Evolutionary conservation across 805 yeast genomes (phyloP).

Genomic region (Candida pseudoglaebosa): DNA sequence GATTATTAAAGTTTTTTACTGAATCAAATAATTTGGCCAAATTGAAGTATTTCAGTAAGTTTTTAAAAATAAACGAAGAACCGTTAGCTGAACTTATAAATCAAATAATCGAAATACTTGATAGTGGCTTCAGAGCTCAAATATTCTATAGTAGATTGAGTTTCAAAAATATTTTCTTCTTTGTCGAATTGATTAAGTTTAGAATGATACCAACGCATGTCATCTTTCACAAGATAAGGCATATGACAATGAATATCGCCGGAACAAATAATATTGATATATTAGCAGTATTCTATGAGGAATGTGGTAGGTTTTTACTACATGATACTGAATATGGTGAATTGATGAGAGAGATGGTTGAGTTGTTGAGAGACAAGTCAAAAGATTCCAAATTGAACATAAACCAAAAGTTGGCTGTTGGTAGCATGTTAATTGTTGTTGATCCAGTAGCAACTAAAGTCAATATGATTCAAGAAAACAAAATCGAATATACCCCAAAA

Average conservation of each 20-base stretch:
- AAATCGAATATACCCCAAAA: conserved; percentile 24
- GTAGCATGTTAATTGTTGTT: conserved; percentile 49
- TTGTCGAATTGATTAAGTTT: conserved; percentile 75
- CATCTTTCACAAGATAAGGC: conserved; percentile 68
- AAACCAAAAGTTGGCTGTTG: conserved; percentile 56
- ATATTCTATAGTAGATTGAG: conserved; percentile 49
- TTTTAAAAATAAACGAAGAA: conserved; percentile 56
- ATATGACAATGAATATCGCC: conserved; percentile 48
- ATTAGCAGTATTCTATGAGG: conserved; percentile 65
- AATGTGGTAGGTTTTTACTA: conserved; percentile 64
- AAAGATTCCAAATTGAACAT: conserved; percentile 47
- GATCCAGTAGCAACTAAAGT: conserved; percentile 51
- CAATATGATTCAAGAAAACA: conserved; percentile 13
- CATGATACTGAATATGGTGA: conserved; percentile 52
- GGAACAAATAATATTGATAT: conserved; percentile 63
- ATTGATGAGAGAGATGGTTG: conserved; percentile 62
- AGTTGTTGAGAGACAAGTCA: conserved; percentile 47
- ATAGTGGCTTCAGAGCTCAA: conserved; percentile 57
- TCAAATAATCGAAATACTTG: conserved; percentile 52
- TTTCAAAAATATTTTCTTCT: conserved; percentile 56
- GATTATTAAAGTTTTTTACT: conserved; percentile 54
- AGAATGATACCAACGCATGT: conserved; percentile 66
- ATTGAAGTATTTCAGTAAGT: conserved; percentile 55
- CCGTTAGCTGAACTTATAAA: conserved; percentile 48
- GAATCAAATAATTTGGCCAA: conserved; percentile 45